These are phyloP conservation scores for Tulasnella sp. DNA, from an alignment of 768 basidiomycete genomes.

Conservation along the genomic window DNA sequence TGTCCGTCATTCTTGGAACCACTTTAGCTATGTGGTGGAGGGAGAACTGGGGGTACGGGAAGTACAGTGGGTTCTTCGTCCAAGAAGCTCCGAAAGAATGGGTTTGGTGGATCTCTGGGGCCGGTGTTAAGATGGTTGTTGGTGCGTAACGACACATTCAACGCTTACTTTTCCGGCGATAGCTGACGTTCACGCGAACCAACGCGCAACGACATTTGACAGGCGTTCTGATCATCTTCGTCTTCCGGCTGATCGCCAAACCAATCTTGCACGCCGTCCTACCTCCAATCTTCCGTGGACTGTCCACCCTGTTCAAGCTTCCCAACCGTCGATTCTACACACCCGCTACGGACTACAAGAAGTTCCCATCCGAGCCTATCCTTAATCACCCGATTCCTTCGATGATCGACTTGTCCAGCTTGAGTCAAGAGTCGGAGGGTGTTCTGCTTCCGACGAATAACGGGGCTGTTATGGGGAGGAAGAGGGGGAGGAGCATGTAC, in stretches of 20 bases:
- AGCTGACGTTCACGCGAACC: not conserved
- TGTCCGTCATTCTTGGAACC: constrained; percentile 78
- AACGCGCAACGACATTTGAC: constrained; percentile 6
- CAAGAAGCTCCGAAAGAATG: constrained; percentile 30
- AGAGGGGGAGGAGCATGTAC: constrained; percentile 7
- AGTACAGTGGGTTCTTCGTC: constrained; percentile 29
- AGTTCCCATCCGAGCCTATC: constrained; percentile 54
- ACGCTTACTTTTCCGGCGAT: not conserved
- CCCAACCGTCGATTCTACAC: constrained; percentile 87
- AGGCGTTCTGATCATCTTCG: constrained; percentile 77
- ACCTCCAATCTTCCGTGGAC: constrained; percentile 77
- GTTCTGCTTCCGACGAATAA: not conserved
- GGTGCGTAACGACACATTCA: constrained; percentile 38
- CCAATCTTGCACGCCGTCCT: constrained; percentile 65
- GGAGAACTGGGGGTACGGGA: constrained; percentile 33
- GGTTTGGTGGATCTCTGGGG: constrained; percentile 43
- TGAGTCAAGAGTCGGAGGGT: constrained; percentile 18
- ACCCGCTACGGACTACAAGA: constrained; percentile 81
- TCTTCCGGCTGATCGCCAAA: constrained; percentile 87
- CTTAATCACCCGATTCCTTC: constrained; percentile 70
- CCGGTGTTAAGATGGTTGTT: constrained; percentile 45
- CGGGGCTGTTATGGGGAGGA: constrained; percentile 26
- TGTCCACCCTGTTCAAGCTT: constrained; percentile 62
- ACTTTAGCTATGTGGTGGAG: constrained; percentile 65
- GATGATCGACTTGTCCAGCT: constrained; percentile 69